Evolutionary conservation across 2,329 filamentous ascomycete species (phyloP).

Genomic region (Trichophyton mentagrophytes): DNA sequence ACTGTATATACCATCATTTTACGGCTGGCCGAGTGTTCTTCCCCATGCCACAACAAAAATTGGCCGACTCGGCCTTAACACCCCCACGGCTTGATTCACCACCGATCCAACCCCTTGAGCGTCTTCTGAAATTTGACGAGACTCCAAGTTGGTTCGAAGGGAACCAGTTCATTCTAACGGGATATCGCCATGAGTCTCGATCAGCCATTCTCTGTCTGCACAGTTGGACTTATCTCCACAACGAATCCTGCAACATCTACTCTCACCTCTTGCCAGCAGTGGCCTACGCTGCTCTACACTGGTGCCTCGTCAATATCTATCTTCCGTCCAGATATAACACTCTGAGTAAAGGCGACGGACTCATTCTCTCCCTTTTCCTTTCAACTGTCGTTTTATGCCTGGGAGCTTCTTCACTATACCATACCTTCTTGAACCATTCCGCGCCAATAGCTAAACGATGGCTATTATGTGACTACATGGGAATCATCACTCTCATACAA

Average conservation of each 20-base stretch:
- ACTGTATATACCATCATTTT: too few species aligned
- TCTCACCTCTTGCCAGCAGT: conserved; percentile 36
- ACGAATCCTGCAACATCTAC: conserved; percentile 35
- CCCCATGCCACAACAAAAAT: not conserved
- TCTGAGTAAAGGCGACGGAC: conserved; percentile 8
- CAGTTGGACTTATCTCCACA: conserved; percentile 34
- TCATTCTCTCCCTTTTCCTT: conserved; percentile 14
- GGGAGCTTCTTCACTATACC: conserved; percentile 20
- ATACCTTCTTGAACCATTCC: conserved; percentile 26
- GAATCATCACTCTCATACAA: conserved; percentile 23
- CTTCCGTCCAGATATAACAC: not conserved
- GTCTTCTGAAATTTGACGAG: conserved; percentile 13
- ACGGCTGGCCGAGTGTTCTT: not conserved
- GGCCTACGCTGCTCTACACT: conserved; percentile 15
- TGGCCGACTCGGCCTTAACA: not conserved
- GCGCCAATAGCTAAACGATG: conserved; percentile 16
- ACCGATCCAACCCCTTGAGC: not conserved
- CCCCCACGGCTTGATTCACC: not conserved
- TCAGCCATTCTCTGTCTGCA: conserved; percentile 27
- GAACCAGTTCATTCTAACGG: conserved; percentile 31
- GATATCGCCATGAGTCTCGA: conserved; percentile 33
- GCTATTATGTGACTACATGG: conserved; percentile 23
- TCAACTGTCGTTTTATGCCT: conserved; percentile 26
- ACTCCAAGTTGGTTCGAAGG: conserved; percentile 34
- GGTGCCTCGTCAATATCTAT: not conserved